These are phyloP conservation scores for Entomortierella beljakovae DNA, from an alignment of 192 early-diverging fungal genomes.

Conservation along the genomic window DNA sequence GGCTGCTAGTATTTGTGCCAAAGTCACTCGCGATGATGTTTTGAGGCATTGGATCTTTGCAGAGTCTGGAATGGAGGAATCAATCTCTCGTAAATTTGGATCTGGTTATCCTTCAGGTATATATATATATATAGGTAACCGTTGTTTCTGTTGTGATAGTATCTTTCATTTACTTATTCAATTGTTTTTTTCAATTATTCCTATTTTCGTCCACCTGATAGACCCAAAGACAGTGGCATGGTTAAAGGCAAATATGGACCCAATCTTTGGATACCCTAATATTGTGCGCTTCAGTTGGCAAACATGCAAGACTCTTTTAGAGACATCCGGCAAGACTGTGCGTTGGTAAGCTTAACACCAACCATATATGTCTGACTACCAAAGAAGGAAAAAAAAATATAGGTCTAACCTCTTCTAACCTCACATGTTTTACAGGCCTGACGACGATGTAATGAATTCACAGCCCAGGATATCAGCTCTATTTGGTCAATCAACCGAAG, in stretches of 20 bases:
- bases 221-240: slow-evolving; percentile 94
- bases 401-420: not conserved
- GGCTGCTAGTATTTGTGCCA: slow-evolving; percentile 96
- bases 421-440: slow-evolving; percentile 15
- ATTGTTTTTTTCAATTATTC: no score
- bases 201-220: slow-evolving; percentile 7
- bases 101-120: slow-evolving; percentile 89
- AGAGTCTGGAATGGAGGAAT: slow-evolving; percentile 62
- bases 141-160: not conserved
- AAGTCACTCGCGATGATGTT: slow-evolving; percentile 83
- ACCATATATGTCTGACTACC: no score
- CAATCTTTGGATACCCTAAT: slow-evolving; percentile 92
- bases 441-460: slow-evolving; percentile 33
- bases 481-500: slow-evolving; percentile 15
- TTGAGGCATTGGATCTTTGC: slow-evolving; percentile 75
- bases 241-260: slow-evolving; percentile 82
- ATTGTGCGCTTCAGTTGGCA: slow-evolving; percentile 96
- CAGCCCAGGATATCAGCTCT: slow-evolving; percentile 38
- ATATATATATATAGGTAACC: not conserved
- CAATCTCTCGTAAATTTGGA: slow-evolving; percentile 75
- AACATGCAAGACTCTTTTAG: slow-evolving; percentile 81
- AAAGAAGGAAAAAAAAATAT: no score
- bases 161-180: no score
- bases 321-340: slow-evolving; percentile 67
- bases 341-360: slow-evolving; percentile 71